phyloP scores from a whole-genome alignment of 768 basidiomycete species.

The Trametes cingulata region DNA sequence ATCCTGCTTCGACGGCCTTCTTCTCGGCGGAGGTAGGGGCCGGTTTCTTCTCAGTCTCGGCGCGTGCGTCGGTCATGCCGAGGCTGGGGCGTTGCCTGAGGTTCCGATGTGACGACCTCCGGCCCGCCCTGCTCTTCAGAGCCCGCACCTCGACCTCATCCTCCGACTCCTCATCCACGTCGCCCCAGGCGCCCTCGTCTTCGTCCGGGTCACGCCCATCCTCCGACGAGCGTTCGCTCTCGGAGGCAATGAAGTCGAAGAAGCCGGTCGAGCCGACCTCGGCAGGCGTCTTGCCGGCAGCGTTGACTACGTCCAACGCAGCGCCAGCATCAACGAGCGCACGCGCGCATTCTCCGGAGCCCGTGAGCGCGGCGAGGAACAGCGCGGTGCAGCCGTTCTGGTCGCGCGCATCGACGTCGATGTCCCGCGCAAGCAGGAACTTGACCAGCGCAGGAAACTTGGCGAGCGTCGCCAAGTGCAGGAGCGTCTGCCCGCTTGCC shows the following conservation, averaged over 20 bases:
- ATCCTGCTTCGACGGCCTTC: constrained; percentile 29
- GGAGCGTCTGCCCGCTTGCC: constrained; percentile 76
- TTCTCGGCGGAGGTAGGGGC: constrained; percentile 14
- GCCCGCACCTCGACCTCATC: constrained; percentile 31
- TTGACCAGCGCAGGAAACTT: constrained; percentile 68
- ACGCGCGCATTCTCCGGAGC: constrained; percentile 61
- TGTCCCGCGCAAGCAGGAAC: constrained; percentile 70
- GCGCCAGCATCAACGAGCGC: constrained; percentile 81
- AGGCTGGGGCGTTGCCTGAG: constrained; percentile 7
- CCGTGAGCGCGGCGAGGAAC: constrained; percentile 77
- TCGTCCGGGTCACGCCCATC: constrained; percentile 39
- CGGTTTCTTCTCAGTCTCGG: background rate
- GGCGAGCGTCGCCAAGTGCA: constrained; percentile 84
- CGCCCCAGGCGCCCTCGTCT: constrained; percentile 66
- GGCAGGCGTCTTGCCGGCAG: constrained; percentile 65
- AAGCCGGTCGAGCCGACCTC: constrained; percentile 54
- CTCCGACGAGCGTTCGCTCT: constrained; percentile 26
- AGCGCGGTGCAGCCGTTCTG: constrained; percentile 88
- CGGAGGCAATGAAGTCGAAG: constrained; percentile 41
- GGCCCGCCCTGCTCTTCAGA: background rate
- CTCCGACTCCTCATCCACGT: constrained; percentile 67
- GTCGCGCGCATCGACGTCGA: constrained; percentile 84
- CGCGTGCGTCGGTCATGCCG: background rate
- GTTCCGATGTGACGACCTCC: constrained; percentile 10
- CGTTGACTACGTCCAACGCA: constrained; percentile 72